phyloP scores from a whole-genome alignment of 2,329 filamentous ascomycete genomes.

The Arthrocladium fulminans region DNA sequence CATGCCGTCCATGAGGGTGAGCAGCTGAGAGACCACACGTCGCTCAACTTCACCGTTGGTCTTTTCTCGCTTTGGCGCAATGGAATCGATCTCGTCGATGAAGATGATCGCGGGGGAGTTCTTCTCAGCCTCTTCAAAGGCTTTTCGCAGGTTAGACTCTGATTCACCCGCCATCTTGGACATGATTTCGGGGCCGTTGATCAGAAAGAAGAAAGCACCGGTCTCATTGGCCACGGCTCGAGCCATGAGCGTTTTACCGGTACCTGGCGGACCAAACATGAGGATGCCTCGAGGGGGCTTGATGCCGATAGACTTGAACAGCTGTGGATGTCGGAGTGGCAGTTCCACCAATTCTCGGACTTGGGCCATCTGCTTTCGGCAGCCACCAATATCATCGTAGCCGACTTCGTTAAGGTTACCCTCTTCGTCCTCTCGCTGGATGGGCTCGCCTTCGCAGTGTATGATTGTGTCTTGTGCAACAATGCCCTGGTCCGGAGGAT shows the following conservation, averaged over 20 bases:
- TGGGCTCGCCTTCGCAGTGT: constrained; percentile 93
- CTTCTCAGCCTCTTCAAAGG: constrained; percentile 99
- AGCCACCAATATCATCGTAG: constrained; percentile 98
- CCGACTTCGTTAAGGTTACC: constrained; percentile 98
- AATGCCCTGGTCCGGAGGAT: constrained; percentile 96
- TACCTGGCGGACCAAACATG: constrained; percentile 93
- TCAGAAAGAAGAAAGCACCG: constrained; percentile 97
- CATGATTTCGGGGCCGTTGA: constrained; percentile 99
- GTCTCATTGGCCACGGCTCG: constrained; percentile 98
- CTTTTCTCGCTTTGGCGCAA: constrained; percentile 99
- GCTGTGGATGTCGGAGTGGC: constrained; percentile 88
- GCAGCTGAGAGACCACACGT: constrained; percentile 92
- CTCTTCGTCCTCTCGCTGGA: constrained; percentile 97
- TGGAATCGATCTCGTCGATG: constrained; percentile 98
- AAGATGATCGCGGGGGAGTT: constrained; percentile 99
- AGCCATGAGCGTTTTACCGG: constrained; percentile 98
- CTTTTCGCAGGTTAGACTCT: constrained; percentile 94
- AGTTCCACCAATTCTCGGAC: constrained; percentile 98
- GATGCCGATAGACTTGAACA: constrained; percentile 99
- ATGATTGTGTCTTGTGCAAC: constrained; percentile 98
- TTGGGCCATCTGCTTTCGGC: constrained; percentile 99
- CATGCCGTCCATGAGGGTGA: constrained; percentile 99
- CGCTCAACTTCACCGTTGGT: constrained; percentile 98
- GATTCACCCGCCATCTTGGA: constrained; percentile 99
- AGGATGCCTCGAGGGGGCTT: constrained; percentile 98